These are phyloP conservation scores for Annulohypoxylon moriforme DNA, from an alignment of 495 filamentous ascomycete genomes.

Conservation along the genomic window DNA sequence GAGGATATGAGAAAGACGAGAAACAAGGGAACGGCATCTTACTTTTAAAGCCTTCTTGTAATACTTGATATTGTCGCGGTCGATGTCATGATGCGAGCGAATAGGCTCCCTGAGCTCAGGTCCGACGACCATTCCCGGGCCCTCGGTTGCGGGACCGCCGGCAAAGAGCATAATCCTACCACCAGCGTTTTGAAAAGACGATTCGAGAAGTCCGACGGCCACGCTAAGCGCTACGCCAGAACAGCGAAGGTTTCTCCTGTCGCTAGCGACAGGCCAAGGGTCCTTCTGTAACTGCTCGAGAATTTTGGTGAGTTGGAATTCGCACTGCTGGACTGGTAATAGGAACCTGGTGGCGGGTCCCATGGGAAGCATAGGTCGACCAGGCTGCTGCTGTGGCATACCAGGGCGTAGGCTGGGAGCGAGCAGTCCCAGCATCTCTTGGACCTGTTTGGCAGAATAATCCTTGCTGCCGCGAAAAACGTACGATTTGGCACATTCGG, in stretches of 20 bases:
- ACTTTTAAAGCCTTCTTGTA: constrained; percentile 99
- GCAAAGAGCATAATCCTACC: constrained; percentile 97
- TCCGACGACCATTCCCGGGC: constrained; percentile 95
- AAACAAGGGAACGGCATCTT: constrained; percentile 35
- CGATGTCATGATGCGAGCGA: constrained; percentile 98
- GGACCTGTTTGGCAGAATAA: constrained; percentile 94
- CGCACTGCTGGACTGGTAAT: constrained; percentile 92
- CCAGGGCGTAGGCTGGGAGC: constrained; percentile 77
- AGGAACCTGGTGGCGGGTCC: constrained; percentile 91
- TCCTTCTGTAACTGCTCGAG: constrained; percentile 97
- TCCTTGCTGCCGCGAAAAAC: constrained; percentile 99
- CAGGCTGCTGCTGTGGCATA: constrained; percentile 76
- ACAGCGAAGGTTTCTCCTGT: constrained; percentile 91
- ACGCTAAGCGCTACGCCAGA: constrained; percentile 97
- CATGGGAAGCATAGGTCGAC: constrained; percentile 76
- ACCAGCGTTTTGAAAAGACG: constrained; percentile 94
- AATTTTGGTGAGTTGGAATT: constrained; percentile 97
- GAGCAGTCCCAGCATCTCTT: constrained; percentile 94
- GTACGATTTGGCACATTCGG: constrained; percentile 98
- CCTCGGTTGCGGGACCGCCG: constrained; percentile 94
- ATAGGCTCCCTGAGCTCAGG: constrained; percentile 98
- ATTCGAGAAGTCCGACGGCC: constrained; percentile 91
- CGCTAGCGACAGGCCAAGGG: constrained; percentile 96
- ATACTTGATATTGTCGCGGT: constrained; percentile 98
- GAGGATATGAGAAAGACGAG: neutral